A percentile compares a stretch with the other conserved stretches of the same genome.
Evolutionary conservation across 2,329 filamentous ascomycete genomes (phyloP).

Genomic region (Penicillium hesseltinei): DNA sequence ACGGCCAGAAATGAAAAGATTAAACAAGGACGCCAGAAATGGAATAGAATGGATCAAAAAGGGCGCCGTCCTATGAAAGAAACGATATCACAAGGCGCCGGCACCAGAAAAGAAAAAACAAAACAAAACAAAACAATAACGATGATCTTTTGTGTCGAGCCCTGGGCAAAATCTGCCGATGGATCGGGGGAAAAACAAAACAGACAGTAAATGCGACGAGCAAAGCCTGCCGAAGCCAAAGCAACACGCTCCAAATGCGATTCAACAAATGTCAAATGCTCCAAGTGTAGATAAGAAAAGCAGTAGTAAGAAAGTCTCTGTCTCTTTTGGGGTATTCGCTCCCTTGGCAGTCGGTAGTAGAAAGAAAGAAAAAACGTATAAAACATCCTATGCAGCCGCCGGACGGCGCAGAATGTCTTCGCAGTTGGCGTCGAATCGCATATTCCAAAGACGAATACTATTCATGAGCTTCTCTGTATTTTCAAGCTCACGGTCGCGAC

Average conservation of each 20-base stretch:
- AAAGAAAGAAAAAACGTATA: not conserved
- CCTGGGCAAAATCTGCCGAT: slow-evolving; percentile 10
- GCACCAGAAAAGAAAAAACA: slow-evolving; percentile 1
- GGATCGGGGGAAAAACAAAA: slow-evolving; percentile 14
- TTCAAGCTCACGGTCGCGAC: slow-evolving; percentile 82
- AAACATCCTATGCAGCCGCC: slow-evolving; percentile 34
- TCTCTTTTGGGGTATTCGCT: slow-evolving; percentile 12
- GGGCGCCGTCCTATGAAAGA: slow-evolving; percentile 28
- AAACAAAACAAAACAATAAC: slow-evolving; percentile 9
- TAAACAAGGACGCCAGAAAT: slow-evolving; percentile 29
- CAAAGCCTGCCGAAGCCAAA: slow-evolving; percentile 32
- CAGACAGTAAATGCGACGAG: slow-evolving; percentile 20
- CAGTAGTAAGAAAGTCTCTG: slow-evolving; percentile 11
- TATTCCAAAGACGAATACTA: slow-evolving; percentile 80
- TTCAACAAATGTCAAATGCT: slow-evolving; percentile 27
- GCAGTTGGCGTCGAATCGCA: slow-evolving; percentile 94
- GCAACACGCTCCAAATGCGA: slow-evolving; percentile 39
- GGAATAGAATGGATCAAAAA: slow-evolving; percentile 16
- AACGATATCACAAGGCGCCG: slow-evolving; percentile 23
- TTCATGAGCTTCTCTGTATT: slow-evolving; percentile 93
- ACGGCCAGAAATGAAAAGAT: slow-evolving; percentile 12
- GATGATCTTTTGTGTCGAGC: slow-evolving; percentile 16
- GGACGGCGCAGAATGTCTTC: slow-evolving; percentile 73
- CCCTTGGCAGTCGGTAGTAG: slow-evolving; percentile 6
- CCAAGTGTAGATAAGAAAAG: slow-evolving; percentile 12